Evolutionary conservation across 2,329 filamentous ascomycete species (phyloP), one percentile per base, ranked within the genome.

Genomic region (Mycocentrospora acerina): DNA sequence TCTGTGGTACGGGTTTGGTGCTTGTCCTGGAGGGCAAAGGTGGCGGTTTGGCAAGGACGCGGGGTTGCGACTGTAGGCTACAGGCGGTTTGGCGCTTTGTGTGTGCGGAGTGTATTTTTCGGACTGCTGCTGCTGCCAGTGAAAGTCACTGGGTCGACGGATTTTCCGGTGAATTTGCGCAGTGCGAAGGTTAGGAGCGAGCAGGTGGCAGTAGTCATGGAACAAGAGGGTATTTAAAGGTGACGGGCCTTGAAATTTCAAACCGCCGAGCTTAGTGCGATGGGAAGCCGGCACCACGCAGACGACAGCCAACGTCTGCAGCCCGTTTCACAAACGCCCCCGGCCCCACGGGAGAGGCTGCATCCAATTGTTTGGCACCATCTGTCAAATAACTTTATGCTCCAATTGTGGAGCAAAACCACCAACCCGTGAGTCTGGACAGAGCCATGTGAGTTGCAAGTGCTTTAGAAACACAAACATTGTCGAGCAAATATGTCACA

Each of bases 21-120:
- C 51, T 47, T 50, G 55, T 40, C 45, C 49, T 47, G 48, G 35
- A 33, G 46, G 55, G 56, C 55, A 32, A 48, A 48, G 45, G 62
- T 64, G 64, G 62, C 64, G 62, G 60, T 49, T 63, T 51, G 49
- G 51, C 50, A 39, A 54, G 46, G 60, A 54, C 57, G 58, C 53
- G 46, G 49, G 49, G 13, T 36, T 45, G 58, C 59, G 57, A 57
- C 57, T n/a, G n/a, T n/a, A n/a, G n/a, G 39, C 41, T 42, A 48
- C 30, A 29, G 36, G 40, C 24, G 37, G 38, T 30, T 50, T 55
- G 46, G 38, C 41, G 19, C 19, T 22, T 22, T 22, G 19, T 22
- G 19, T 22, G 19, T 22, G 40, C 28, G 30, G 26, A 28, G 11
- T 27, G 37, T 26, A 30, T 34, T 33, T 34, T 40, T 42, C 44